These are phyloP conservation scores for Miscanthus lutarioriparius DNA, from an alignment of 176 grass and related monocot genomes.

Conservation along the genomic window DNA sequence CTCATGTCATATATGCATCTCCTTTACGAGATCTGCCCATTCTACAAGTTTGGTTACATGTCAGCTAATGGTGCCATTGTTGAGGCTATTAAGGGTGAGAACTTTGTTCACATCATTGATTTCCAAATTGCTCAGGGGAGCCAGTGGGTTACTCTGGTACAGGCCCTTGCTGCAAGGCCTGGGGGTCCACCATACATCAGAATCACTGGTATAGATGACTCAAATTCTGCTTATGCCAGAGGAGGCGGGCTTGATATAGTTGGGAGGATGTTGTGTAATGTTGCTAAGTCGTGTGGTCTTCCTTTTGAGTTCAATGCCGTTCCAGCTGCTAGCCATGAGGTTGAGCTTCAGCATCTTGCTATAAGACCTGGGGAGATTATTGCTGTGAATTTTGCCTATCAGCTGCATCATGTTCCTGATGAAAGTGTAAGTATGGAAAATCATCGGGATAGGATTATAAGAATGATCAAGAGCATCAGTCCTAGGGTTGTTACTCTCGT, in stretches of 20 bases:
- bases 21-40: conserved; percentile 72
- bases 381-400: conserved; percentile 85
- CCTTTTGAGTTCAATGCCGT: conserved; percentile 69
- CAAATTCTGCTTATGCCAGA: conserved; percentile 50
- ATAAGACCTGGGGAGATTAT: conserved; percentile 53
- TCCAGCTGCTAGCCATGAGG: conserved; percentile 56
- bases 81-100: conserved; percentile 69
- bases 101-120: conserved; percentile 75
- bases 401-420: conserved; percentile 76
- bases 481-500: conserved; percentile 65
- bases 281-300: conserved; percentile 47
- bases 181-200: conserved; percentile 56
- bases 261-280: conserved; percentile 42
- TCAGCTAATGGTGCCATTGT: conserved; percentile 76
- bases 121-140: conserved; percentile 79
- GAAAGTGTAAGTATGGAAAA: conserved; percentile 73
- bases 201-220: conserved; percentile 79
- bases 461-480: conserved; percentile 70
- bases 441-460: conserved; percentile 71
- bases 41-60: conserved; percentile 81
- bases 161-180: conserved; percentile 59
- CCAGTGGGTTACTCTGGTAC: conserved; percentile 70
- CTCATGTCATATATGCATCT: conserved; percentile 76
- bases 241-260: conserved; percentile 71
- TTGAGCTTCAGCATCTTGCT: conserved; percentile 51